A percentile compares a stretch with the other conserved stretches of the same genome.
phyloP scores from a whole-genome alignment of 2,329 filamentous ascomycete genomes.

The Venturia asperata region DNA sequence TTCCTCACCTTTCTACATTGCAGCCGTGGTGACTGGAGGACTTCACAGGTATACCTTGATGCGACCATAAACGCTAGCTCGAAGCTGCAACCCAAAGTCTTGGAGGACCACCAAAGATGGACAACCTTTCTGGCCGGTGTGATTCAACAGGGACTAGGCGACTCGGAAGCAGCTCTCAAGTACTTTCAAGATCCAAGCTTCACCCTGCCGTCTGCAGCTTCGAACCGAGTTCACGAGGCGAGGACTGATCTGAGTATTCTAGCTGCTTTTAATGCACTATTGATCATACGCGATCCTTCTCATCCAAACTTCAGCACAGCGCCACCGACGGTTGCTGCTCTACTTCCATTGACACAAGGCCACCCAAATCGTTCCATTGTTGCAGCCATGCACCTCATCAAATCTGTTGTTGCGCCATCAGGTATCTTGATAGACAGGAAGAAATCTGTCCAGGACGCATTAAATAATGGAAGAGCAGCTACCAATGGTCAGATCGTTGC shows the following conservation, averaged over 20 bases:
- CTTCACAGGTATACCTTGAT: conserved; percentile 52
- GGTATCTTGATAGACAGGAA: conserved; percentile 63
- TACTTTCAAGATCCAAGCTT: conserved; percentile 60
- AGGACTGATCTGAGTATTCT: conserved; percentile 40
- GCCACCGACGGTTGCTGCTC: conserved; percentile 53
- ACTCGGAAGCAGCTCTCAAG: conserved; percentile 59
- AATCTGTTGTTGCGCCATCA: conserved; percentile 56
- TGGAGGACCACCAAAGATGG: conserved; percentile 44
- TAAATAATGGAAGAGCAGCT: conserved; percentile 61
- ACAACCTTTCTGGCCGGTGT: conserved; percentile 67
- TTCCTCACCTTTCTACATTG: conserved; percentile 64
- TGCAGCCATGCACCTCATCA: conserved; percentile 69
- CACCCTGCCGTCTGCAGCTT: conserved; percentile 36
- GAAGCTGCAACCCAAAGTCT: conserved; percentile 23
- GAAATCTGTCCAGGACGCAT: conserved; percentile 69
- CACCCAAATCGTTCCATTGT: conserved; percentile 69
- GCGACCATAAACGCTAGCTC: conserved; percentile 22
- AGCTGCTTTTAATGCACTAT: conserved; percentile 42
- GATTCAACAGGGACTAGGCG: conserved; percentile 68
- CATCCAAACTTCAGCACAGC: conserved; percentile 46
- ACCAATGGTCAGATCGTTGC: conserved; percentile 74
- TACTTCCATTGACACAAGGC: conserved; percentile 60
- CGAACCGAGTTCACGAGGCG: conserved; percentile 24
- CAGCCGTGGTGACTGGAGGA: conserved; percentile 62
- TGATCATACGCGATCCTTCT: conserved; percentile 38